Conservation (phyloP, 805 yeast genomes). For the Nakazawaea wickerhamii region DNA sequence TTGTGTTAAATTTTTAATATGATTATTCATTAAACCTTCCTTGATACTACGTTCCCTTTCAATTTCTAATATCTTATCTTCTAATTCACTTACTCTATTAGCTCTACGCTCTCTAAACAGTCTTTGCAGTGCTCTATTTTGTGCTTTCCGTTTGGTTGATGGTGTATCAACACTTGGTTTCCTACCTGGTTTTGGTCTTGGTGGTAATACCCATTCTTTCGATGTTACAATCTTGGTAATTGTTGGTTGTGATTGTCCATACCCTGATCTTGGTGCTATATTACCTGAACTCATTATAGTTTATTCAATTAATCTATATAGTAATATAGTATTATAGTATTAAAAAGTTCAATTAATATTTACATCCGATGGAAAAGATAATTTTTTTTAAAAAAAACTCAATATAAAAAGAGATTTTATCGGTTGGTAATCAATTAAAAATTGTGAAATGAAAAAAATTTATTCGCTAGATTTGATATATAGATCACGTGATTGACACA, state of each 20-base stretch:
- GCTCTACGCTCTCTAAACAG: conserved; percentile 89
- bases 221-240: conserved; percentile 52
- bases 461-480: conserved; percentile 4
- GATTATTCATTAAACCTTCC: conserved; percentile 49
- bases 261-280: conserved; percentile 7
- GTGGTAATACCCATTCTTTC: conserved; percentile 56
- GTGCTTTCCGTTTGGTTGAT: conserved; percentile 82
- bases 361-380: conserved; percentile 9
- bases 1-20: conserved; percentile 41
- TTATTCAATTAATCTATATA: too few relatives aligned
- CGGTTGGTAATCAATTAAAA: background rate
- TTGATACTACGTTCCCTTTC: conserved; percentile 61
- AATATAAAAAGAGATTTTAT: conserved; percentile 3
- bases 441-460: conserved; percentile 5
- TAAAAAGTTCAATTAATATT: too few relatives aligned
- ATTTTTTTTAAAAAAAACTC: background rate
- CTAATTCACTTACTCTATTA: conserved; percentile 72
- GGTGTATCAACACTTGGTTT: conserved; percentile 59
- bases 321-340: too few relatives aligned
- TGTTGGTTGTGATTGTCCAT: background rate
- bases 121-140: conserved; percentile 89
- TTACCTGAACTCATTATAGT: conserved; percentile 3
- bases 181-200: conserved; percentile 56
- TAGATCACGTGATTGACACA: background rate
- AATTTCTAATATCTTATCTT: conserved; percentile 57